Evolutionary conservation across 2,329 filamentous ascomycete genomes (phyloP), one percentile per base, ranked within the genome.

Genomic region (Fusarium sp.): DNA sequence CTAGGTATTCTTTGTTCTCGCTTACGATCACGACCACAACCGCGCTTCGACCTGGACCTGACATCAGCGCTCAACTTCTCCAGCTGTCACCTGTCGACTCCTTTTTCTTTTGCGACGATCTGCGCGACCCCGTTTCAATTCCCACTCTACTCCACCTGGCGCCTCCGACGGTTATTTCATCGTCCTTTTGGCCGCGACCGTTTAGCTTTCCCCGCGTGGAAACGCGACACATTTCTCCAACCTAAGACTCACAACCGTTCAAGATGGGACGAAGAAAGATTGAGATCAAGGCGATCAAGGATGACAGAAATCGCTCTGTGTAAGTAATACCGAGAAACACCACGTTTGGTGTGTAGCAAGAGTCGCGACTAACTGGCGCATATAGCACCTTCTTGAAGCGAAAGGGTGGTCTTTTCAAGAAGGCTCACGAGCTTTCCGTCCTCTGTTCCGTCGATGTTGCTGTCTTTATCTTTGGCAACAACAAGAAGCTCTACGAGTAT

Each of bases 211-310:
- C 67, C 69, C 69, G 68, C 68, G 61, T 73, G 61, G 51, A 74
- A 69, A 68, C 67, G 66, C 70, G 70, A 72, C 57, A 34, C 64
- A 58, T 51, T 62, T 57, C 51, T 61, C 62, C 69, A 62, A 57
- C 25, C 58, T 60, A 34, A 68, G 24, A 58, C 48, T 55, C 54
- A 71, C 58, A 60, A 54, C 34, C 54, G 61, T 53, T 72, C 69
- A 78, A 48, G 55, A 99, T 99, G 96, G 96, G 96, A 81, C 91
- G 96, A 82, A 91, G 96, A 88, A 99, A 99, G 90, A 99, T 99
- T 80, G 96, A 98, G 86, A 98, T 99, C 87, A 98, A 98, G 84
- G 94, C 95, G 75, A 98, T 98, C 87, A 98, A 97, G 84, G 94
- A 98, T 90, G 94, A 98, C 83, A 90, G 94, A 78, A 98, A 98